These are phyloP conservation scores for Basipetospora sp. DNA, from an alignment of 2,329 filamentous ascomycete species.

Conservation along the genomic window DNA sequence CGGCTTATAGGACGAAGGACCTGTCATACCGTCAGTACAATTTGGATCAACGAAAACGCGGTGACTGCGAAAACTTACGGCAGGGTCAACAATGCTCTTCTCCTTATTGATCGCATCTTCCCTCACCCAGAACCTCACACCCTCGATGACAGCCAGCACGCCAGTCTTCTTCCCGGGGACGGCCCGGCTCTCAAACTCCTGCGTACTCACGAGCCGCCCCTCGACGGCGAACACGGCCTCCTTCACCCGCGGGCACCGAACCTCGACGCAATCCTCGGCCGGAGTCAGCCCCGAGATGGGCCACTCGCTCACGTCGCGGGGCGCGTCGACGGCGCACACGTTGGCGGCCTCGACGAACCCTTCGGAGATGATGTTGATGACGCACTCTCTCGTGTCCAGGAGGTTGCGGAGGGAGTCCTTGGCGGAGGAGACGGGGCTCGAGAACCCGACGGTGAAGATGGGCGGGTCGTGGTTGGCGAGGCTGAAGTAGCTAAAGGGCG, in stretches of 20 bases:
- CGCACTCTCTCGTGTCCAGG: conserved; percentile 55
- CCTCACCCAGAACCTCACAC: conserved; percentile 72
- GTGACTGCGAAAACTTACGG: conserved; percentile 25
- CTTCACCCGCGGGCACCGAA: conserved; percentile 57
- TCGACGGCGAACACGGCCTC: conserved; percentile 78
- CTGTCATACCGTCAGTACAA: conserved; percentile 16
- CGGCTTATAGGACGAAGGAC: conserved; percentile 63
- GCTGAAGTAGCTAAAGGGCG: conserved; percentile 78
- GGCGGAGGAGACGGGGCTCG: conserved; percentile 30
- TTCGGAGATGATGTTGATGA: conserved; percentile 78
- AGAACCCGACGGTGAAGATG: conserved; percentile 52
- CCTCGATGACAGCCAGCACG: conserved; percentile 65
- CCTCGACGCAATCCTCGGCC: conserved; percentile 45
- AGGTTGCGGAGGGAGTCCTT: conserved; percentile 75
- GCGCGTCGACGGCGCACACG: conserved; percentile 61
- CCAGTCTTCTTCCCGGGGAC: conserved; percentile 61
- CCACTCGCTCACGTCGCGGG: conserved; percentile 68
- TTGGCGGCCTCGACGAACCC: conserved; percentile 80
- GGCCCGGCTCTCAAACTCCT: conserved; percentile 61
- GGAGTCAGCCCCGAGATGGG: conserved; percentile 60
- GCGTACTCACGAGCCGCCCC: conserved; percentile 57
- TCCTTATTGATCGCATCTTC: conserved; percentile 78
- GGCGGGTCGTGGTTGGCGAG: conserved; percentile 76
- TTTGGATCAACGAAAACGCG: neutral
- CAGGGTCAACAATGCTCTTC: conserved; percentile 57